Conservation (phyloP, 2,329 filamentous ascomycete species). For the Xylaria sp. region DNA sequence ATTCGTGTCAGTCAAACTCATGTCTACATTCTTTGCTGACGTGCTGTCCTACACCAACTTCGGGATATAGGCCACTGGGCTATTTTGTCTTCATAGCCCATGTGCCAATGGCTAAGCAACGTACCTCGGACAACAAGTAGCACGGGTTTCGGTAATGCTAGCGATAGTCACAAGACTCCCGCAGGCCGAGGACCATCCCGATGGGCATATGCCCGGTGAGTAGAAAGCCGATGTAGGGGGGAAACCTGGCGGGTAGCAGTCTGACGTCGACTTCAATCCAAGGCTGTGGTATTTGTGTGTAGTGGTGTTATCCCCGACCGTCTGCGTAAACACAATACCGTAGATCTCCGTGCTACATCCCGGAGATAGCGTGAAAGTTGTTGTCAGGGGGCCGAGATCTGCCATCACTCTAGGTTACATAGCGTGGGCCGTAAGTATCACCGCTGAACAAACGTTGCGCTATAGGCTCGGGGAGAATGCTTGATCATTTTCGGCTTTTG, state of each 20-base stretch:
- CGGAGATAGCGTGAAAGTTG: conserved; percentile 10
- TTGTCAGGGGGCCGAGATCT: conserved; percentile 10
- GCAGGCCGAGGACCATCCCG: conserved; percentile 11
- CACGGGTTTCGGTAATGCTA: conserved; percentile 11
- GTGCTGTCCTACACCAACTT: too few species aligned
- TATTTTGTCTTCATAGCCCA: not conserved
- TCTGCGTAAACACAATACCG: conserved; percentile 9
- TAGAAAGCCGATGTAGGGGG: conserved; percentile 3
- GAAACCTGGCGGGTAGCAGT: conserved; percentile 13
- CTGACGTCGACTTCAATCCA: conserved; percentile 10
- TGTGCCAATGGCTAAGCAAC: not conserved
- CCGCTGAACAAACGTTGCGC: not conserved
- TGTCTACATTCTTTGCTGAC: not conserved
- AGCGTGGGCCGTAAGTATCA: not conserved
- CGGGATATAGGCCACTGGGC: too few species aligned
- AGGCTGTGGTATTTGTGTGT: conserved; percentile 14
- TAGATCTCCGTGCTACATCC: conserved; percentile 10
- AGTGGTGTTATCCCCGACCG: conserved; percentile 7
- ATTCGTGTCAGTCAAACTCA: not conserved
- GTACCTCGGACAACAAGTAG: conserved; percentile 17
- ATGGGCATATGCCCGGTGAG: conserved; percentile 14
- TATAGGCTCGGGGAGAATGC: not conserved
- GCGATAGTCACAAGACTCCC: not conserved
- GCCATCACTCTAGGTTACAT: conserved; percentile 6
- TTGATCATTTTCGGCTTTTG: too few species aligned